Base-by-base conservation (phyloP, 345 rosid species). In the Raphanus sativus region DNA sequence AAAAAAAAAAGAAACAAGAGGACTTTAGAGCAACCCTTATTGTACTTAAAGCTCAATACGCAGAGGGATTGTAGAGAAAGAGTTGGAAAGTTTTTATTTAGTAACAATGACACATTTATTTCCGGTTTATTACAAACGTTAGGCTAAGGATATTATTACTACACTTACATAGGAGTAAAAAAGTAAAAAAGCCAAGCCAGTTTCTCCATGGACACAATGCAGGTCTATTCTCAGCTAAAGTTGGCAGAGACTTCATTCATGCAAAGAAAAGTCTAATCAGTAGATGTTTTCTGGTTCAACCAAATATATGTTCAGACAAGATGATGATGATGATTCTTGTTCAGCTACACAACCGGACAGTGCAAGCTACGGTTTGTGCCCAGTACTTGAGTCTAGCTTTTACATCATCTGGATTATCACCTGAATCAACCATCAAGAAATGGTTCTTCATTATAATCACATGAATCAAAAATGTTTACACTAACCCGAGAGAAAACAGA, bases 281-380 rank as follows among this genome's bases (percentile, higher is more conserved):
- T 62, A 33, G 30, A 36, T 36, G 8, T 26, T 5, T 12, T 12
- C 32, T 72, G 33, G 67, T 26, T 71, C 28, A 24, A 65, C 54
- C 55, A 40, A 40, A 56, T 50, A 17, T 17, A 17, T 17, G 73
- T 58, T 58, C 48, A 61, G 12, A 75, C 42, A 61, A 33, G 66
- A 52, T 2, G 74, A 64, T 4, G 54, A 48, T n/a, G 21, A 16
- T 52, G 24, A 38, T 32, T 67, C 50, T 36, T 32, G 16, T 76
- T 90, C 80, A 91, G 87, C 89, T 91, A 89, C 98, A 94, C 16
- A 94, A 76, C 45, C 72, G 80, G 61, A 94, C 98, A 12, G 98
- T 94, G 79, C 98, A 94, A 2, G 98, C 98, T 76, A 94, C 98
- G 10, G 98, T 81, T 84, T 94, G 97, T 62, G 98, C 98, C 98